Conservation (phyloP, 306 rosid genomes). For the Ochetophila trinervis region DNA sequence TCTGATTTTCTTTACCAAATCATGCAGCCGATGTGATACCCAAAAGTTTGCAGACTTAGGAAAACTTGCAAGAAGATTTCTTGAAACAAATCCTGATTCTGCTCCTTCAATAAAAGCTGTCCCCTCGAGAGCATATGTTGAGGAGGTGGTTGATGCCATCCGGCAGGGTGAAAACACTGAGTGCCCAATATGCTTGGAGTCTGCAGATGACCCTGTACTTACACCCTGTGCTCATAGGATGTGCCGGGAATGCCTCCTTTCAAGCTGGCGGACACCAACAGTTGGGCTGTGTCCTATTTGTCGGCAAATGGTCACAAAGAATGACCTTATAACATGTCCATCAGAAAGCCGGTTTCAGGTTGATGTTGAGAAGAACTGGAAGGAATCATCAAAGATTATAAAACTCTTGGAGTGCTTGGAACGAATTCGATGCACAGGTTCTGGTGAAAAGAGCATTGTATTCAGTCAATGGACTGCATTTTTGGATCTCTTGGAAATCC, state of each 20-base stretch:
- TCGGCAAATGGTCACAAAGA: constrained; percentile 44
- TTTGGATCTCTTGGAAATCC: constrained; percentile 70
- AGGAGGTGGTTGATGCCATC: constrained; percentile 59
- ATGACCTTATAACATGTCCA: constrained; percentile 62
- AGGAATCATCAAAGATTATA: constrained; percentile 72
- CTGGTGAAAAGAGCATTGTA: constrained; percentile 67
- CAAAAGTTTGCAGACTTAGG: constrained; percentile 47
- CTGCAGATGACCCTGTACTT: constrained; percentile 83
- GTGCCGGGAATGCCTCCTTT: constrained; percentile 78
- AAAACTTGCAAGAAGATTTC: constrained; percentile 55
- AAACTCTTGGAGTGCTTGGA: constrained; percentile 65
- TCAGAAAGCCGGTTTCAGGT: constrained; percentile 57
- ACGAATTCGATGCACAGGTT: constrained; percentile 22
- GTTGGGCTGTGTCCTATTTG: constrained; percentile 71
- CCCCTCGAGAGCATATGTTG: constrained; percentile 54
- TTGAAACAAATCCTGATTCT: constrained; percentile 36
- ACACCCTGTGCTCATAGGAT: constrained; percentile 87
- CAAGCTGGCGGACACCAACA: constrained; percentile 57
- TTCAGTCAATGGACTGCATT: constrained; percentile 88
- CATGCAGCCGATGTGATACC: constrained; percentile 45
- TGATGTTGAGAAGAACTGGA: constrained; percentile 66
- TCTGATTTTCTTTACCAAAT: constrained; percentile 23
- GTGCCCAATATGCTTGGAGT: constrained; percentile 84
- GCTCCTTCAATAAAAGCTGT: constrained; percentile 22
- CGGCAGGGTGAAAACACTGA: constrained; percentile 54